Base-by-base conservation (phyloP, 2,329 filamentous ascomycete species). In the Aciculosporium take region DNA sequence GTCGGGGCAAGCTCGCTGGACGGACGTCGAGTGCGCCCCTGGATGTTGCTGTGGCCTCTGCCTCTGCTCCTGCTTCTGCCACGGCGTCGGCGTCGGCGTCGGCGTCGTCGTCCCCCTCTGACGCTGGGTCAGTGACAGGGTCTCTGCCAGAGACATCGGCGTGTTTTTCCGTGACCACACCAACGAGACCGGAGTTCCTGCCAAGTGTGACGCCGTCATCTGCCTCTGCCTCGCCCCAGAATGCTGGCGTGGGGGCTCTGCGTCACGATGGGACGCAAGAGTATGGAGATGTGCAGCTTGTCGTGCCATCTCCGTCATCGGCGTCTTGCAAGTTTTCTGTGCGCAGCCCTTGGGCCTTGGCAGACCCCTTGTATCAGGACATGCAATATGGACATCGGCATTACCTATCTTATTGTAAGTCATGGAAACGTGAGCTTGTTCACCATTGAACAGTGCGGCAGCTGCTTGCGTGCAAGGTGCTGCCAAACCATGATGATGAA, bases 311-410 rank as follows among this genome's bases (percentile, higher is more conserved):
- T 9, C 33, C 40, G 12, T 41, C 47, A 32, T 40, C 50, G 43
- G 44, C 42, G 10, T 42, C 47, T 39, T 43, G 49, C 40, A 45
- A 42, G n/a, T 37, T 46, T 37, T 42, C 44, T 18, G 46, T 50
- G 38, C 43, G 48, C 35, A 50, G 50, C 27, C 58, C 65, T 5
- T 62, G 62, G 57, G 51, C 55, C 17, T 55, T 71, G 40, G 57
- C 63, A 37, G 65, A 67, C 47, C 64, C 63, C 37, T 45, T 66
- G 25, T 65, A 60, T 46, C 63, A 81, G 72, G 60, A 76, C 63
- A 48, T 78, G 65, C 25, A 68, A 68, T 28, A 63, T 69, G 25
- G 57, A 34, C 55, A 64, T 44, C 56, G 63, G 12, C 56, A 62
- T 47, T 66, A 65, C 43, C 54, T 66, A 37, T 57, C 57, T 37